These are phyloP conservation scores for Steccherinum ochraceum DNA, from an alignment of 768 basidiomycete genomes.

Conservation along the genomic window DNA sequence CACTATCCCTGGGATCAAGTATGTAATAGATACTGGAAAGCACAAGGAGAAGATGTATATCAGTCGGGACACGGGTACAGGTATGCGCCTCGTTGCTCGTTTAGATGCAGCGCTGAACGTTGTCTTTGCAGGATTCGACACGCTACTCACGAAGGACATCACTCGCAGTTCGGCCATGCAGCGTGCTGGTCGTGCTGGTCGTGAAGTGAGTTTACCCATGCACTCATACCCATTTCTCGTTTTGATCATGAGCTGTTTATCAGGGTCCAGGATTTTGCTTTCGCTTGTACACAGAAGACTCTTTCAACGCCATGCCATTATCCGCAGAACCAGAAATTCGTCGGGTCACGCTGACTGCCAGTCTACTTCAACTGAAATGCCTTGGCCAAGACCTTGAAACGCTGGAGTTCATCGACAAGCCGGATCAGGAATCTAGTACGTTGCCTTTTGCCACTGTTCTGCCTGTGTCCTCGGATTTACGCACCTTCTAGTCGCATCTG, in stretches of 20 bases:
- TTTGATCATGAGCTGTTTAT: constrained; percentile 1
- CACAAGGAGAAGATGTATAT: constrained; percentile 92
- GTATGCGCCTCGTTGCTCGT: constrained; percentile 31
- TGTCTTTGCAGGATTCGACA: constrained; percentile 70
- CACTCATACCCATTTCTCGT: not conserved
- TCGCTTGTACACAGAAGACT: constrained; percentile 83
- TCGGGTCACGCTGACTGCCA: constrained; percentile 78
- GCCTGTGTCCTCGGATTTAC: not conserved
- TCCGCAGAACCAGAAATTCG: constrained; percentile 86
- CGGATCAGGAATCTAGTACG: constrained; percentile 69
- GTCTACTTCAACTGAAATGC: constrained; percentile 81
- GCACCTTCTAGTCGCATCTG: constrained; percentile 43
- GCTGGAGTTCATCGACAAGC: constrained; percentile 86
- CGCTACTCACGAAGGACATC: constrained; percentile 74
- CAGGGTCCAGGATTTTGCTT: constrained; percentile 84
- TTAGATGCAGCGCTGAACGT: no score
- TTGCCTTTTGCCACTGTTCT: constrained; percentile 12
- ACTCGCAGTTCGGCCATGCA: constrained; percentile 90
- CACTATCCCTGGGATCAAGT: constrained; percentile 93
- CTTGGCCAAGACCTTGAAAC: constrained; percentile 75
- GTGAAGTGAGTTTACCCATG: constrained; percentile 51
- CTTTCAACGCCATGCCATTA: constrained; percentile 58
- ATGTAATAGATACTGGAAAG: constrained; percentile 94
- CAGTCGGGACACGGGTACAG: constrained; percentile 61
- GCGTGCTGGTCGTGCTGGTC: constrained; percentile 93